Conservation (phyloP, 768 basidiomycete species). For the Kwoniella pini region DNA sequence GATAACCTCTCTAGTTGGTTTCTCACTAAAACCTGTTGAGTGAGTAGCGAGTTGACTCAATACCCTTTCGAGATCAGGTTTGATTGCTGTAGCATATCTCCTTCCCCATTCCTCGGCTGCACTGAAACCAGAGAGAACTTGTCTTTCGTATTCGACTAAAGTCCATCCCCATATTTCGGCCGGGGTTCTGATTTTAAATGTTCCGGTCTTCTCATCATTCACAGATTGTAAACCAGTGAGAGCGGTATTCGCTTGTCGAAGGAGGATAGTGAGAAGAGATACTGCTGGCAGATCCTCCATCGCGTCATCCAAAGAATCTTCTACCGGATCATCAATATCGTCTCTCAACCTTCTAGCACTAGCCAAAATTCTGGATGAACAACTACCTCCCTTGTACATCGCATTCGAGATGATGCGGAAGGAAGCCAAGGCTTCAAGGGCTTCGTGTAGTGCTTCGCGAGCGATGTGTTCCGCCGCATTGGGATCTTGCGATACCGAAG, state of each 20-base stretch:
- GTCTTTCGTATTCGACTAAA: constrained; percentile 47
- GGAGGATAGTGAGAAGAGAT: constrained; percentile 43
- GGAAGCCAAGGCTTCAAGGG: constrained; percentile 49
- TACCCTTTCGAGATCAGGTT: constrained; percentile 48
- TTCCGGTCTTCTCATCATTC: constrained; percentile 12
- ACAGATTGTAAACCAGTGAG: constrained; percentile 11
- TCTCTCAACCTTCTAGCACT: constrained; percentile 44
- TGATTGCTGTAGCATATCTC: constrained; percentile 42
- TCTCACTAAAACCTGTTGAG: constrained; percentile 14
- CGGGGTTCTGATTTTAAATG: constrained; percentile 21
- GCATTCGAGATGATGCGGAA: constrained; percentile 43
- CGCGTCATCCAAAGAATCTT: constrained; percentile 51
- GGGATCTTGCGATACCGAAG: constrained; percentile 24
- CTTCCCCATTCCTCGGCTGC: constrained; percentile 50
- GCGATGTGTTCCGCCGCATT: constrained; percentile 49
- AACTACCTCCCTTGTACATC: constrained; percentile 25
- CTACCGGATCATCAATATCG: constrained; percentile 41
- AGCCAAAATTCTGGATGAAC: constrained; percentile 29
- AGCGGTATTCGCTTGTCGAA: constrained; percentile 36
- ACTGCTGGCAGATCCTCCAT: constrained; percentile 52
- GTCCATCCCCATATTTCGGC: constrained; percentile 47
- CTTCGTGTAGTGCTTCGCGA: constrained; percentile 52
- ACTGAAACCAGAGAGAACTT: constrained; percentile 48
- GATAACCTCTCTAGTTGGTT: constrained; percentile 19
- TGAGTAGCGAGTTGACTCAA: constrained; percentile 21